Conservation (phyloP, 345 rosid species). For the Gossypium mustelinum region DNA sequence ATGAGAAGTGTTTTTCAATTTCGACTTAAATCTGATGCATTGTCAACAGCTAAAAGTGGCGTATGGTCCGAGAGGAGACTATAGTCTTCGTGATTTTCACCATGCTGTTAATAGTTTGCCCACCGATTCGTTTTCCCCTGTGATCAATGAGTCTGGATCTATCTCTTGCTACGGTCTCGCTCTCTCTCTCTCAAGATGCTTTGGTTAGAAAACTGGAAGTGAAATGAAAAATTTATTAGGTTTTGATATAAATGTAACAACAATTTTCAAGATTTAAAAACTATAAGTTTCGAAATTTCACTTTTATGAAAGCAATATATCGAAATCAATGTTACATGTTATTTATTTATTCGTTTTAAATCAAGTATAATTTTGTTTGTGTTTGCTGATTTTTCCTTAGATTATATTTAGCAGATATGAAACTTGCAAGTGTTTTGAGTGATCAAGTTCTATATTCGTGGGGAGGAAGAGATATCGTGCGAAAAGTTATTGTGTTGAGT, state of each 20-base stretch:
- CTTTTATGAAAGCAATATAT: background rate
- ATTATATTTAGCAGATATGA: conserved; percentile 36
- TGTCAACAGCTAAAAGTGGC: conserved; percentile 55
- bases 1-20: background rate
- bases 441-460: conserved; percentile 65
- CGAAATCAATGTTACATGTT: background rate
- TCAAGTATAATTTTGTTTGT: background rate
- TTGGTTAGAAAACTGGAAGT: background rate
- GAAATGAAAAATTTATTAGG: background rate
- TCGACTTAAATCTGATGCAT: background rate
- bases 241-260: background rate
- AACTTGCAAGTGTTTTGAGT: conserved; percentile 55
- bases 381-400: background rate
- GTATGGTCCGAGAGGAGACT: conserved; percentile 57
- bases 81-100: conserved; percentile 71
- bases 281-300: background rate
- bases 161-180: conserved; percentile 36
- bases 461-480: conserved; percentile 65
- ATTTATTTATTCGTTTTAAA: background rate
- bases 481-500: conserved; percentile 64
- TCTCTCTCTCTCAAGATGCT: background rate
- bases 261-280: background rate
- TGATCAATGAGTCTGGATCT: conserved; percentile 47
- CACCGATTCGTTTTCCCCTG: conserved; percentile 51
- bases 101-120: conserved; percentile 71